Conservation (phyloP, 495 filamentous ascomycete genomes). For the Barbatosphaeria neglecta region DNA sequence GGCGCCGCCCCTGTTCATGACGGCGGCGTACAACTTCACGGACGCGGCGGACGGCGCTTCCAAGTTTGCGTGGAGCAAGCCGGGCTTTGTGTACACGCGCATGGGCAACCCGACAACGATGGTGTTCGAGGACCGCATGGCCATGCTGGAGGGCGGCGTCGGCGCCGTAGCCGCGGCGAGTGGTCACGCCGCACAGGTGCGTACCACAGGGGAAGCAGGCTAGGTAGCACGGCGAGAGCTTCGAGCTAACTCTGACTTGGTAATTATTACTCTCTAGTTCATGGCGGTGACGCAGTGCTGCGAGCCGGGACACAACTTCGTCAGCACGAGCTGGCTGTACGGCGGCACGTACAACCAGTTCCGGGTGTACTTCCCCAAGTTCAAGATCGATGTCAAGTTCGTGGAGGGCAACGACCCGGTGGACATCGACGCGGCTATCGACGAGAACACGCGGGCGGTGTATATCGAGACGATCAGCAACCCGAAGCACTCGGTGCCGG, state of each 20-base stretch:
- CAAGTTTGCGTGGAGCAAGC: conserved; percentile 30
- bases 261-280: conserved; percentile 5
- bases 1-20: conserved; percentile 29
- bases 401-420: conserved; percentile 25
- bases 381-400: conserved; percentile 28
- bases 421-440: conserved; percentile 22
- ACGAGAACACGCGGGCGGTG: conserved; percentile 28
- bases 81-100: conserved; percentile 31
- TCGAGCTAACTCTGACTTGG: neutral
- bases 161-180: conserved; percentile 30
- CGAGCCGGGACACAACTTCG: conserved; percentile 28
- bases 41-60: conserved; percentile 30
- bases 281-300: conserved; percentile 30
- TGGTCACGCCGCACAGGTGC: conserved; percentile 22
- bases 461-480: conserved; percentile 33
- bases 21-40: conserved; percentile 29
- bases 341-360: conserved; percentile 1
- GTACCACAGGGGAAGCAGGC: neutral
- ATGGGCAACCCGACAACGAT: conserved; percentile 32
- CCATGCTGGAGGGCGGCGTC: conserved; percentile 29
- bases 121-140: conserved; percentile 29
- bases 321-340: conserved; percentile 27
- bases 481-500: conserved; percentile 29
- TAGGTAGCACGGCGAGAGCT: neutral
- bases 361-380: conserved; percentile 28